phyloP scores from a whole-genome alignment of 176 grass and related monocot genomes.

The Oryza punctata region DNA sequence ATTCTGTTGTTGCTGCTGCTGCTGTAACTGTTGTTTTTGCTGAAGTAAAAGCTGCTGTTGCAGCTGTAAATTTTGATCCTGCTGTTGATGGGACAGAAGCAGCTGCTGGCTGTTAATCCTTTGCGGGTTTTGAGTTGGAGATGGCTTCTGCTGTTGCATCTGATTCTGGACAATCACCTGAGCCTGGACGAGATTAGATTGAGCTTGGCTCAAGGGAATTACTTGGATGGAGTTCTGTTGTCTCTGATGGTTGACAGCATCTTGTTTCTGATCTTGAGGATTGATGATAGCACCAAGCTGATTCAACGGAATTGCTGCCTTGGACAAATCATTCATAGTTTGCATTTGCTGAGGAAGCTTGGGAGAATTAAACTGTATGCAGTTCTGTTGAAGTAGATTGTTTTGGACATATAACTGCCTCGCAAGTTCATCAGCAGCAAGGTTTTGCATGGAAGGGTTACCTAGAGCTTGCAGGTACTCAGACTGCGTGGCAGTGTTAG shows the following conservation, averaged over 20 bases:
- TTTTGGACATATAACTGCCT: constrained; percentile 80
- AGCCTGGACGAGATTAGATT: constrained; percentile 64
- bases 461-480: constrained; percentile 75
- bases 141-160: constrained; percentile 57
- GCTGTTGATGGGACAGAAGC: constrained; percentile 47
- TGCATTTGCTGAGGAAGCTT: constrained; percentile 75
- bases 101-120: constrained; percentile 27
- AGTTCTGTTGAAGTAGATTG: constrained; percentile 78
- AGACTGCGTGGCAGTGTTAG: constrained; percentile 54
- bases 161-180: constrained; percentile 81
- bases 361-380: constrained; percentile 63
- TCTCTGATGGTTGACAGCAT: constrained; percentile 52
- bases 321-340: constrained; percentile 58
- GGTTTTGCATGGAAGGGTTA: constrained; percentile 79
- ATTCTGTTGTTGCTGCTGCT: constrained; percentile 46
- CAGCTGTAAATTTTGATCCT: constrained; percentile 49
- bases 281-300: constrained; percentile 54
- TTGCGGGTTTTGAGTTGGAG: constrained; percentile 49
- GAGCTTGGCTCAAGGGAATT: constrained; percentile 68
- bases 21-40: constrained; percentile 53
- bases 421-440: constrained; percentile 67
- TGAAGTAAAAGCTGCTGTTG: constrained; percentile 61
- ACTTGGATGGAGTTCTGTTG: constrained; percentile 56
- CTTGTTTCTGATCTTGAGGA: constrained; percentile 73
- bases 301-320: constrained; percentile 51